Evolutionary conservation across 805 yeast species (phyloP).

Genomic region (Hemisphaericaspora nanyangensis): DNA sequence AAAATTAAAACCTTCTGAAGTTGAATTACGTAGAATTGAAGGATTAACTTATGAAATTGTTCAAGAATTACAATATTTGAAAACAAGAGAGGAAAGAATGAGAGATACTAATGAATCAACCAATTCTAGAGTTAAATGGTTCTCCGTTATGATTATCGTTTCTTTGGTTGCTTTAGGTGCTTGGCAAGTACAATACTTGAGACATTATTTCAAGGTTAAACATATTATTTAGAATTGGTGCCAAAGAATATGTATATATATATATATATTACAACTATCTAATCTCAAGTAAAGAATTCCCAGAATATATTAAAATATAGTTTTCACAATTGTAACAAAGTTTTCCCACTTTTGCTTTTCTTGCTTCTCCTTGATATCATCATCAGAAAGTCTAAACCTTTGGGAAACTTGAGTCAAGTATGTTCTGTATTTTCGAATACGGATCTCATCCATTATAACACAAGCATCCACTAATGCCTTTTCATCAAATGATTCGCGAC

Average conservation of each 20-base stretch:
- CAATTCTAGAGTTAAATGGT: slow-evolving; percentile 85
- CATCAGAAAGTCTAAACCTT: background rate
- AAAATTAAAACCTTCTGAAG: slow-evolving; percentile 88
- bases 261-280: too few relatives aligned
- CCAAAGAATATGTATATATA: background rate
- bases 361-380: background rate
- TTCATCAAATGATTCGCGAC: background rate
- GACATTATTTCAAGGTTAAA: slow-evolving; percentile 86
- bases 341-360: slow-evolving; percentile 1
- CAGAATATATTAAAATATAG: too few relatives aligned
- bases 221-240: slow-evolving; percentile 52
- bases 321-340: slow-evolving; percentile 1
- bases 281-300: too few relatives aligned
- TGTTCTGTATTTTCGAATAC: background rate
- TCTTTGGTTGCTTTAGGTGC: slow-evolving; percentile 75
- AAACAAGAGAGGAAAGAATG: slow-evolving; percentile 82
- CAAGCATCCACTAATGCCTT: background rate
- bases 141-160: slow-evolving; percentile 66
- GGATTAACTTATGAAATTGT: slow-evolving; percentile 81
- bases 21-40: slow-evolving; percentile 82
- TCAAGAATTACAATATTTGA: slow-evolving; percentile 77
- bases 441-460: background rate
- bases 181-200: slow-evolving; percentile 90
- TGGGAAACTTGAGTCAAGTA: background rate
- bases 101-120: slow-evolving; percentile 98